Evolutionary conservation across 768 basidiomycete species (phyloP), one percentile per base, ranked within the genome.

Genomic region (Tephrocybe sp.): DNA sequence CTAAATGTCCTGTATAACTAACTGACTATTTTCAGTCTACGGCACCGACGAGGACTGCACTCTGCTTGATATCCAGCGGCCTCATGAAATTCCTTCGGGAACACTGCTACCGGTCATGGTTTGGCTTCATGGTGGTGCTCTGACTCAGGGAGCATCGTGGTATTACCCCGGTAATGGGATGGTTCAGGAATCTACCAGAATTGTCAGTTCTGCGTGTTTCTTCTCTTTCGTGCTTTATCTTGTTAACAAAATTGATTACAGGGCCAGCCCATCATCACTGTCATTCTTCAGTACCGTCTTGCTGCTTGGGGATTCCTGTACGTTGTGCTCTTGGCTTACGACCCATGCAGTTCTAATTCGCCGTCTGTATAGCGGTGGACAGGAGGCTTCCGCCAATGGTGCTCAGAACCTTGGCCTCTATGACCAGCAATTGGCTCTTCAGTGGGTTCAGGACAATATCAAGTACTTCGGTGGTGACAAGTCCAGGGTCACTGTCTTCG

Each of bases 401-500:
- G 69, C 71, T 1, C 65, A 77, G 8, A 80, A 79, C 56, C 66
- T 80, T 24, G 79, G 70, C 1, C 64, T 81, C 18, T 69, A 66
- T 25, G 80, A 83, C 54, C 72, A 77, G 56, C 57, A 72, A 14
- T 52, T 68, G 25, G 79, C 77, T 1, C 59, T 80, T 9, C 56
- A 71, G 55, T 83, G 79, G 86, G 75, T 87, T 0, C 80, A 86
- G 57, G 63, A 72, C 20, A 79, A 88, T 56, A 84, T 87, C 38
- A 69, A 57, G 14, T 62, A 64, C 0, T 88, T 87, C 55, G 85
- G 86, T 2, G 61, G 61, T 12, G 59, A 62, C 50, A 54, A 56
- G 21, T 58, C 43, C 20, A 67, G 72, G 55, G 78, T 83, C 2
- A 81, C 79, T 2, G 62, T 77, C 23, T 76, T 76, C 45, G 83